Evolutionary conservation across 2,329 filamentous ascomycete genomes (phyloP).

Genomic region (Xylogone sp.): DNA sequence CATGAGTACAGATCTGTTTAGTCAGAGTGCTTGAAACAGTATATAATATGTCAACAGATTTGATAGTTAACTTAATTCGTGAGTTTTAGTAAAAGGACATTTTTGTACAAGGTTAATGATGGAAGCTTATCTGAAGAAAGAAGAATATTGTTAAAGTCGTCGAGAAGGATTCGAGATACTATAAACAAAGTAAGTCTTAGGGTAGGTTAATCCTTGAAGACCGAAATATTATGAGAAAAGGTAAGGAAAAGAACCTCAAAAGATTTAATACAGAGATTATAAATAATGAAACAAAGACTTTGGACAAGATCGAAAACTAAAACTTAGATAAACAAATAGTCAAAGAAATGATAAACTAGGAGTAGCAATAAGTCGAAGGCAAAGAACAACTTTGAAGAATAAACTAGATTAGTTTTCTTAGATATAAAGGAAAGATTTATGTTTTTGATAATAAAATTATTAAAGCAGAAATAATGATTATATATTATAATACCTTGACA

Average conservation of each 20-base stretch:
- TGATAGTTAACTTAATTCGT: background rate
- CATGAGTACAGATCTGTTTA: background rate
- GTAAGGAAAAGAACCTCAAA: background rate
- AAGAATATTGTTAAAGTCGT: background rate
- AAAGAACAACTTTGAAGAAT: background rate
- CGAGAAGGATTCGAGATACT: background rate
- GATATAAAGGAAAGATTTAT: background rate
- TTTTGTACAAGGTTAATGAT: background rate
- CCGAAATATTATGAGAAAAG: background rate
- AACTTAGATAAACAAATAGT: too few relatives aligned
- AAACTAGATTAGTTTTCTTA: background rate
- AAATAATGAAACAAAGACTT: too few relatives aligned
- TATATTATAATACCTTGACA: background rate
- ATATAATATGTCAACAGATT: background rate
- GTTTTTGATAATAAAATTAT: background rate
- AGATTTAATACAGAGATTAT: too few relatives aligned
- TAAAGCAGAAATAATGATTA: background rate
- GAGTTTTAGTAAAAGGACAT: background rate
- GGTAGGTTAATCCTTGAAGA: background rate
- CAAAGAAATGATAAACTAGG: background rate
- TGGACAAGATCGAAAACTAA: background rate
- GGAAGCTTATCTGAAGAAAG: background rate
- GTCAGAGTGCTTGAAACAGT: background rate
- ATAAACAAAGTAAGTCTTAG: background rate
- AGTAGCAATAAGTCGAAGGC: background rate